Conservation (phyloP, 2,329 filamentous ascomycete species). For the Macroventuria anomochaeta region DNA sequence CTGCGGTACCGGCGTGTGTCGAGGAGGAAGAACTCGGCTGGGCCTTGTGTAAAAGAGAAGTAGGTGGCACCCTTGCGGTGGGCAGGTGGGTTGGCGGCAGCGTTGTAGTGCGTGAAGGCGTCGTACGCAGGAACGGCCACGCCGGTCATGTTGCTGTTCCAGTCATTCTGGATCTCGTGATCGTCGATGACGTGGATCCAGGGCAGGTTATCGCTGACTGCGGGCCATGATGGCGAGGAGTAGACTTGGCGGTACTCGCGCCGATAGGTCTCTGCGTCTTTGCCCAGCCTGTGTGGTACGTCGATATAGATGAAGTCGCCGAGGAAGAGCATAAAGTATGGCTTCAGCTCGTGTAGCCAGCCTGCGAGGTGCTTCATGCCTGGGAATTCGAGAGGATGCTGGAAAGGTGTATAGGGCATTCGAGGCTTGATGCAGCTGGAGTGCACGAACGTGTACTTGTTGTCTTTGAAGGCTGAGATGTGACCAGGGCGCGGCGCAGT, state of each 20-base stretch:
- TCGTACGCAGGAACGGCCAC: constrained; percentile 81
- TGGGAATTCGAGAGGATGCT: constrained; percentile 81
- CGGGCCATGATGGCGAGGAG: constrained; percentile 87
- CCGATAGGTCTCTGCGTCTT: constrained; percentile 75
- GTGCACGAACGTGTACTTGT: constrained; percentile 86
- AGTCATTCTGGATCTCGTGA: constrained; percentile 95
- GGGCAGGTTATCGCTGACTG: constrained; percentile 78
- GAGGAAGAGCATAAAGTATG: constrained; percentile 75
- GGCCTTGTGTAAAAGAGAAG: constrained; percentile 88
- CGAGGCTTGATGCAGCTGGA: constrained; percentile 92
- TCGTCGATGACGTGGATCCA: constrained; percentile 98
- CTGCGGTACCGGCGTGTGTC: constrained; percentile 89
- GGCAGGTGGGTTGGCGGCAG: constrained; percentile 78
- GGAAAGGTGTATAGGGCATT: constrained; percentile 85
- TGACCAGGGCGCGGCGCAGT: constrained; percentile 75
- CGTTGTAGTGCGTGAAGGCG: constrained; percentile 87
- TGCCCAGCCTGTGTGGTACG: constrained; percentile 81
- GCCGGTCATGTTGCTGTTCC: constrained; percentile 80
- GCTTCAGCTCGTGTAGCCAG: constrained; percentile 73
- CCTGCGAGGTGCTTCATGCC: constrained; percentile 79
- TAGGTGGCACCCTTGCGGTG: constrained; percentile 74
- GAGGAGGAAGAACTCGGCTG: constrained; percentile 91
- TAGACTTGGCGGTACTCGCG: constrained; percentile 96
- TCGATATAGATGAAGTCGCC: constrained; percentile 93
- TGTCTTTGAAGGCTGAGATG: constrained; percentile 63